phyloP scores from a whole-genome alignment of 345 rosid genomes.

The Boechera retrofracta region DNA sequence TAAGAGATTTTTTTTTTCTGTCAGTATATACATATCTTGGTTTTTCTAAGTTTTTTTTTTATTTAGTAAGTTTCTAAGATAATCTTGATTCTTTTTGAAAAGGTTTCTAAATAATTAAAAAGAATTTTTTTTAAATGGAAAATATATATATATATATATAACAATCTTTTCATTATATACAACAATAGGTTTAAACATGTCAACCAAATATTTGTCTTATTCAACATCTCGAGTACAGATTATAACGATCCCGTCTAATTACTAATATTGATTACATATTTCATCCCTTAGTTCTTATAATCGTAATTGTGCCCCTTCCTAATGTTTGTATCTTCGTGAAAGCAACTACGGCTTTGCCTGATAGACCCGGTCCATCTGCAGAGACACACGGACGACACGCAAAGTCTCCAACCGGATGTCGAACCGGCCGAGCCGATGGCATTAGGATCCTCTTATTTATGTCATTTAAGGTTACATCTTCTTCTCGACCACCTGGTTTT shows the following conservation, averaged over 20 bases:
- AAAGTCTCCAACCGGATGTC: constrained; percentile 95
- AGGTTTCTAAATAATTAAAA: not conserved
- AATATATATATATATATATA: not conserved
- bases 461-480: constrained; percentile 81
- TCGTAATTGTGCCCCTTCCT: constrained; percentile 95
- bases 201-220: constrained; percentile 12
- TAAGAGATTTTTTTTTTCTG: not conserved
- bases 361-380: constrained; percentile 76
- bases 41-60: not conserved
- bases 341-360: constrained; percentile 94
- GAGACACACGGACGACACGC: constrained; percentile 83
- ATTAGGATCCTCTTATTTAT: constrained; percentile 81
- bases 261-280: constrained; percentile 23
- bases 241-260: constrained; percentile 2
- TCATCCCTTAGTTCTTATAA: constrained; percentile 89
- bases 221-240: constrained; percentile 4
- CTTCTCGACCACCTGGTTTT: constrained; percentile 94
- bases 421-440: constrained; percentile 86
- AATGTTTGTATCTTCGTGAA: constrained; percentile 87
- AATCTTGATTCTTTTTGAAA: not conserved
- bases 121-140: not conserved
- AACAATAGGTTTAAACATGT: constrained; percentile 15
- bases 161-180: constrained; percentile 23
- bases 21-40: not conserved
- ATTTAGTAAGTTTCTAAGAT: not conserved